Base-by-base conservation (phyloP, 129 eudicot species). In the Escallonia herrerae region DNA sequence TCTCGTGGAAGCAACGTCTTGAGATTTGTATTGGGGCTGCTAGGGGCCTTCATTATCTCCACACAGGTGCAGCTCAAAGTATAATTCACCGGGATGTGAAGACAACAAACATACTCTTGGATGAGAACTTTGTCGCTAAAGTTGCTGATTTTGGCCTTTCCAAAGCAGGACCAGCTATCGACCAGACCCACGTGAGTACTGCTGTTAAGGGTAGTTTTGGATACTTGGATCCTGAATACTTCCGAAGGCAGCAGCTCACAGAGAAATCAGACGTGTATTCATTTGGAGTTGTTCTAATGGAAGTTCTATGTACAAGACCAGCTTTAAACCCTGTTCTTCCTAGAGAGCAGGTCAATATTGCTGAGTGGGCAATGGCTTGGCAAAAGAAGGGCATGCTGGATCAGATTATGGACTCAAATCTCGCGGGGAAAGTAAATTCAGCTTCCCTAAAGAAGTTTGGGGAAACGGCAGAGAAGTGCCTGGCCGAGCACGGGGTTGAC, bases 191-290 rank as follows among this genome's bases (percentile, higher is more conserved):
- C 8, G 97, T 94, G 58, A 94, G 97, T 72, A 94, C 99, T 8
- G 99, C 99, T 4, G 99, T 94, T 40, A 94, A 94, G 68, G 99
- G 97, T 38, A 94, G 99, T 79, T 94, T 94, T 50, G 99, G 99
- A 12, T 94, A 94, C 68, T 88, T 94, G 4, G 99, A 94, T 77
- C 99, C 99, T 0, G 99, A 94, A 72, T 94, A 94, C 81, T 94
- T 94, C 70, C 72, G 99, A 58, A 75, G 99, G 75, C 99, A 94
- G 61, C 97, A 94, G 53, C 73, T 94, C 12, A 94, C 99, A 3
- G 99, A 94, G 71, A 94, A 94, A 63, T 94, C 99, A 0, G 99
- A 94, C 64, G 97, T 94, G 14, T 94, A 94, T 64, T 94, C 97
- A 43, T 94, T 89, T 46, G 99, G 99, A 15, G 99, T 94, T 44